Evolutionary conservation across 768 basidiomycete species (phyloP), one percentile per base, ranked within the genome.

Genomic region (Sarcodon sp.): DNA sequence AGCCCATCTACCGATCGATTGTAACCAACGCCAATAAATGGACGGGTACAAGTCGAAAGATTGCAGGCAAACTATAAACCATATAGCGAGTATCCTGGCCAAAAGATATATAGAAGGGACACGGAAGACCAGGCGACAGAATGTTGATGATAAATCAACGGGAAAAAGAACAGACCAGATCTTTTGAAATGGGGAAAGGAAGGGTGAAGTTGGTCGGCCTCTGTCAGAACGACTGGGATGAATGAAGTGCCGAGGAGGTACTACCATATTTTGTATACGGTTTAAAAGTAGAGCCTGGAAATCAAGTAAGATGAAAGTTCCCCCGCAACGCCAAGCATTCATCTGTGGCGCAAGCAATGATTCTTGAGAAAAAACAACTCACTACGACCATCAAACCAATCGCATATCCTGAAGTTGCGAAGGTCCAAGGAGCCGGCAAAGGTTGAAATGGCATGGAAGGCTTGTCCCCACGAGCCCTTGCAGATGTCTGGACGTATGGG

Each of bases 201-300:
- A 4, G 21, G 21, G 21, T 27, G 21, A 27, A 27, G 21, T 27
- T 4, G 21, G 21, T 27, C 21, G 21, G 21, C 21, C 21, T 27
- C 21, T 27, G 21, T 27, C 21, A 27, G 21, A 27, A 27, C 50
- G 48, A 49, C 51, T 60, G 43, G 57, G 62, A 47, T 50, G 53
- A 45, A 55, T 57, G 35, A 62, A 62, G 35, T 58, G 62, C 2
- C 75, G 74, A 34, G 80, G 74, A 10, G 86, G 86, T 0, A 84
- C 76, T 41, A 87, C 78, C 38, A 85, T 75, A 59, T 87, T 79
- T 55, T 87, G 86, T 50, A 88, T 82, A 31, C 86, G 74, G 54
- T 87, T 82, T 50, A 87, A 62, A 31, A 87, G 57, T 44, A 88
- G 63, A 10, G 77, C 80, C 83, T 86, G 54, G 10, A 33, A 15